phyloP scores from a whole-genome alignment of 352 stramenopile genomes.

The Globisporangium megalacanthum region DNA sequence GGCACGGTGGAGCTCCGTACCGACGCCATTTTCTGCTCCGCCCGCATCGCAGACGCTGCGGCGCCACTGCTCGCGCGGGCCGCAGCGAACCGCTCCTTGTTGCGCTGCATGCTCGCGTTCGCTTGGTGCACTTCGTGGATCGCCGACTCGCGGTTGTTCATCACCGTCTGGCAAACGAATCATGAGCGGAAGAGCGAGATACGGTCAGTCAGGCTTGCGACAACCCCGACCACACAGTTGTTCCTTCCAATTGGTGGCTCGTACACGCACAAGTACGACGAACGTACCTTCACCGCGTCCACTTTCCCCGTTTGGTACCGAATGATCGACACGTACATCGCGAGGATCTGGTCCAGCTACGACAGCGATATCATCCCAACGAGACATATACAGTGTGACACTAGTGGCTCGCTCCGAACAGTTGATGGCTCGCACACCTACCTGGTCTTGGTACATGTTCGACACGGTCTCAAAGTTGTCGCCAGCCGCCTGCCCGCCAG shows the following conservation, averaged over 20 bases:
- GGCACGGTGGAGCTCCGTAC: slow-evolving; percentile 18
- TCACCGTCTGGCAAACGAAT: slow-evolving; percentile 45
- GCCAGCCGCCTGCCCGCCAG: slow-evolving; percentile 36
- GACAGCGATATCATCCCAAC: not conserved
- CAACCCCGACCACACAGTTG: not conserved
- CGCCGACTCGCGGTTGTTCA: slow-evolving; percentile 81
- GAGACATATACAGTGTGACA: too few species aligned
- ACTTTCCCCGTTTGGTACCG: slow-evolving; percentile 84
- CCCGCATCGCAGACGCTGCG: slow-evolving; percentile 79
- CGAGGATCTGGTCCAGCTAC: slow-evolving; percentile 75
- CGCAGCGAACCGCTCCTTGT: slow-evolving; percentile 85
- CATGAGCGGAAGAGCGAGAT: not conserved
- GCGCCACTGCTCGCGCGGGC: slow-evolving; percentile 78
- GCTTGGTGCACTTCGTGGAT: slow-evolving; percentile 85
- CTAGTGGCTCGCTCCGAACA: not conserved
- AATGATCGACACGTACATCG: slow-evolving; percentile 84
- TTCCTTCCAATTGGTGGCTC: not conserved
- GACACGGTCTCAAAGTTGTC: slow-evolving; percentile 84
- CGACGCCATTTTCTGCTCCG: slow-evolving; percentile 86
- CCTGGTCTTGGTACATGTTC: slow-evolving; percentile 85
- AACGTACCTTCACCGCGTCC: slow-evolving; percentile 79
- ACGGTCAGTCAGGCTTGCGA: too few species aligned
- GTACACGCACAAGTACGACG: not conserved
- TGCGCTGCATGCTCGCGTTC: slow-evolving; percentile 87
- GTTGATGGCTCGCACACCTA: slow-evolving; percentile 10